These are phyloP conservation scores for Pythium rhizo-oryzae DNA, from an alignment of 352 stramenopile genomes.

Conservation along the genomic window DNA sequence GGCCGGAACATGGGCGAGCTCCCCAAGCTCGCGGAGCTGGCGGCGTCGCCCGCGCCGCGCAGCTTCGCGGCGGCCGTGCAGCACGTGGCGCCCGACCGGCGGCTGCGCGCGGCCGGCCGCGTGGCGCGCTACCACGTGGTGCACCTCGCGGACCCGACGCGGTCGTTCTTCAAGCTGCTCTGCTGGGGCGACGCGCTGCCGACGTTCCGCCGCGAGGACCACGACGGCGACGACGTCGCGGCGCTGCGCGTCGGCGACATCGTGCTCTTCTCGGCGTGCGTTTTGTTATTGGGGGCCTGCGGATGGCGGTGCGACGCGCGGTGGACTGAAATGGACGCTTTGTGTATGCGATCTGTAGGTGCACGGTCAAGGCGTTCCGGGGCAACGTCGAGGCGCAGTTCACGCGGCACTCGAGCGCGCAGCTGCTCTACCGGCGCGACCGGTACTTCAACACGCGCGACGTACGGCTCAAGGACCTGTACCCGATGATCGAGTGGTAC, in stretches of 20 bases:
- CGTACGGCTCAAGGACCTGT: conserved; percentile 52
- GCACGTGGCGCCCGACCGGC: conserved; percentile 42
- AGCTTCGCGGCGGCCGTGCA: conserved; percentile 53
- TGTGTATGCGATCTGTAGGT: too few species aligned
- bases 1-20: conserved; percentile 3
- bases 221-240: conserved; percentile 32
- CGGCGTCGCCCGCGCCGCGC: conserved; percentile 25
- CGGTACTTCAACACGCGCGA: conserved; percentile 62
- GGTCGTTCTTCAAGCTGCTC: conserved; percentile 56
- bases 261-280: conserved; percentile 49
- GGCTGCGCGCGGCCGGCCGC: conserved; percentile 31
- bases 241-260: conserved; percentile 55
- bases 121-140: conserved; percentile 49
- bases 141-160: conserved; percentile 46
- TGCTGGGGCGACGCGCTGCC: conserved; percentile 55
- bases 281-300: too few species aligned
- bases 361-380: conserved; percentile 43
- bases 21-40: too few species aligned
- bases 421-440: conserved; percentile 62
- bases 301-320: too few species aligned
- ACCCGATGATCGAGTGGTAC: conserved; percentile 73
- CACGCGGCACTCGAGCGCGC: conserved; percentile 39
- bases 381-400: conserved; percentile 65
- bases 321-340: too few species aligned
- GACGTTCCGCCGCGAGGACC: conserved; percentile 39